Conservation (phyloP, 768 basidiomycete species). For the Pleurotus ostreatus region DNA sequence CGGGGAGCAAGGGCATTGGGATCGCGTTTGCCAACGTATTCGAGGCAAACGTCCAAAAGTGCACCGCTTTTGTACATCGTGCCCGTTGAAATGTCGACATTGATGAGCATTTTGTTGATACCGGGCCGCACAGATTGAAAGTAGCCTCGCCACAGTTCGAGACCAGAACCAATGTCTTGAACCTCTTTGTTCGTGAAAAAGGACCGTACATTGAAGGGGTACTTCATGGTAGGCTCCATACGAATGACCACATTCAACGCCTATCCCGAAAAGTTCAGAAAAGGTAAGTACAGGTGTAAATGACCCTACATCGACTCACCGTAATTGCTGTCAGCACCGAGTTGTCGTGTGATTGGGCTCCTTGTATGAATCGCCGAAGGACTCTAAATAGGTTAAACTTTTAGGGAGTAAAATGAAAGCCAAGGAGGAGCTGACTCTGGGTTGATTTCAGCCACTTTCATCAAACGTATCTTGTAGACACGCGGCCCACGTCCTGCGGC, state of each 20-base stretch:
- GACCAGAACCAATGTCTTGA: conserved; percentile 43
- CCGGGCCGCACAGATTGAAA: conserved; percentile 71
- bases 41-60: conserved; percentile 48
- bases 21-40: conserved; percentile 35
- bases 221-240: conserved; percentile 63
- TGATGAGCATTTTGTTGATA: conserved; percentile 53
- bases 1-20: conserved; percentile 35
- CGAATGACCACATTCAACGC: conserved; percentile 69
- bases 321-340: conserved; percentile 63
- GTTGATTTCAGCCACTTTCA: conserved; percentile 54
- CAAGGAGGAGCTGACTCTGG: conserved; percentile 32
- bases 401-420: background rate
- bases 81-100: conserved; percentile 70
- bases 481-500: conserved; percentile 47
- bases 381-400: conserved; percentile 35
- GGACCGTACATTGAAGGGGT: conserved; percentile 68
- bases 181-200: conserved; percentile 63
- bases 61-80: conserved; percentile 65
- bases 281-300: background rate
- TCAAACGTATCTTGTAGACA: conserved; percentile 61
- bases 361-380: conserved; percentile 52
- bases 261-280: conserved; percentile 21
- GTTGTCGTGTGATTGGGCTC: conserved; percentile 63
- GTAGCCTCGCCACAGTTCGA: conserved; percentile 69
- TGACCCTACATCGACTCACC: conserved; percentile 24